phyloP scores from a whole-genome alignment of 2,329 filamentous ascomycete species.

The Corniculantispora saksenae region DNA sequence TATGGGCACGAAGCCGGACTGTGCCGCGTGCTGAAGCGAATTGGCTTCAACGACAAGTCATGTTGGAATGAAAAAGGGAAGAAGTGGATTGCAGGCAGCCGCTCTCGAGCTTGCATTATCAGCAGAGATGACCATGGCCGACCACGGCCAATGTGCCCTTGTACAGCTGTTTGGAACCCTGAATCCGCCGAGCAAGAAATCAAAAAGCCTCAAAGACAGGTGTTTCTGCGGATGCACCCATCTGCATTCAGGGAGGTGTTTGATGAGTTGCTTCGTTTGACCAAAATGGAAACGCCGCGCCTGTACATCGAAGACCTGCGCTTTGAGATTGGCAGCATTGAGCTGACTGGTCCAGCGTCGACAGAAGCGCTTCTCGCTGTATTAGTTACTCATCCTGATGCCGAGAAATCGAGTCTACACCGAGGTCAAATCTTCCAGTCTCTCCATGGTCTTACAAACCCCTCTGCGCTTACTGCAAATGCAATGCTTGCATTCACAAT shows the following conservation, averaged over 20 bases:
- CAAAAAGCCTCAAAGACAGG: constrained; percentile 38
- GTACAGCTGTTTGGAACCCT: constrained; percentile 75
- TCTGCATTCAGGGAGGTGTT: constrained; percentile 74
- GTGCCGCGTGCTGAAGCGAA: constrained; percentile 62
- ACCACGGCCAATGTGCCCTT: constrained; percentile 66
- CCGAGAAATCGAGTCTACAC: constrained; percentile 29
- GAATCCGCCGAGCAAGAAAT: constrained; percentile 25
- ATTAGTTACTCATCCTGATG: constrained; percentile 54
- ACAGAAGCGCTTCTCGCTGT: constrained; percentile 75
- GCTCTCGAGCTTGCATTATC: constrained; percentile 52
- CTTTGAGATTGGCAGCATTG: constrained; percentile 64
- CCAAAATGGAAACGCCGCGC: constrained; percentile 61
- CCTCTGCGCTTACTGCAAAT: constrained; percentile 68
- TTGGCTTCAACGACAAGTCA: constrained; percentile 63
- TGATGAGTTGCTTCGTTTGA: constrained; percentile 58
- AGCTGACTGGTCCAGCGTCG: constrained; percentile 66
- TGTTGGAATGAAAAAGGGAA: constrained; percentile 64
- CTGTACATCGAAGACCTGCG: constrained; percentile 69
- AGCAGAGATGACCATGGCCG: constrained; percentile 55
- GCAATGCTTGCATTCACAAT: constrained; percentile 72
- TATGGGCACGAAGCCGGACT: constrained; percentile 67
- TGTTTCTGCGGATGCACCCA: constrained; percentile 79
- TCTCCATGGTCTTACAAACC: constrained; percentile 63
- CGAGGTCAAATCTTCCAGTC: constrained; percentile 53
- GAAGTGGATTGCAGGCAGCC: constrained; percentile 66